Base-by-base conservation (phyloP, 495 filamentous ascomycete species). In the Recurvomyces mirabilis region DNA sequence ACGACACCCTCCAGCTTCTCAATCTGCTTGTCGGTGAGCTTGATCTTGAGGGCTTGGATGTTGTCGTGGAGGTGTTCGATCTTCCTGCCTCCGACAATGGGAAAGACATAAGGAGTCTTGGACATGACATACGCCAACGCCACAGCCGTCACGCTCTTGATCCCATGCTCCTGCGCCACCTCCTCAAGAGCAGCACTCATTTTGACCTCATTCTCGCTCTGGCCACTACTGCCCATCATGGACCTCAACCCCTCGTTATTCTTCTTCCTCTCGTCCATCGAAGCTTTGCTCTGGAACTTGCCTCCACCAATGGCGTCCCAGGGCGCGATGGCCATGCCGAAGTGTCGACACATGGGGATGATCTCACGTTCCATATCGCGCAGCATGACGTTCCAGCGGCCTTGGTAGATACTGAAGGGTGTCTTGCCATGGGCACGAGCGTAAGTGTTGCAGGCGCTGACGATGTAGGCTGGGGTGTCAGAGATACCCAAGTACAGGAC, bases 21-120 rank as follows among this genome's bases (percentile, higher is more conserved):
- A 24, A 84, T 70, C 25, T 85, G 75, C 22, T 75, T 66, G 0
- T 68, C 37, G 3, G 46, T 57, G 5, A 61, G 45, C 43, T 52
- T 53, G 45, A 58, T 51, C 24, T 51, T 48, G 34, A 64, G 42
- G 21, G 56, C 46, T 37, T 63, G 34, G 33, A 66, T 62, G 56
- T 77, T 77, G 25, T 69, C 74, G 60, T 77, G 72, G 5, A 87
- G 58, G 53, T 85, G 76, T 58, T 78, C 75, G 26, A 81, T 57
- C 58, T 78, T 83, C 7, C 78, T 56, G 1, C 75, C 75, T 7
- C 82, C 82, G 10, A 87, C 70, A 39, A 87, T 74, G 5, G 82
- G 82, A 60, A 85, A 87, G 15, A 85, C 80, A 47, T 86, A 76
- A 0, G 81, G 76, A 7, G 75, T 63, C 63, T 87, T 87, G 59